Percentiles rank a stretch among this genome's conserved stretches.
phyloP scores from a whole-genome alignment of 2,329 filamentous ascomycete genomes.

The Lachnellula hyalina region DNA sequence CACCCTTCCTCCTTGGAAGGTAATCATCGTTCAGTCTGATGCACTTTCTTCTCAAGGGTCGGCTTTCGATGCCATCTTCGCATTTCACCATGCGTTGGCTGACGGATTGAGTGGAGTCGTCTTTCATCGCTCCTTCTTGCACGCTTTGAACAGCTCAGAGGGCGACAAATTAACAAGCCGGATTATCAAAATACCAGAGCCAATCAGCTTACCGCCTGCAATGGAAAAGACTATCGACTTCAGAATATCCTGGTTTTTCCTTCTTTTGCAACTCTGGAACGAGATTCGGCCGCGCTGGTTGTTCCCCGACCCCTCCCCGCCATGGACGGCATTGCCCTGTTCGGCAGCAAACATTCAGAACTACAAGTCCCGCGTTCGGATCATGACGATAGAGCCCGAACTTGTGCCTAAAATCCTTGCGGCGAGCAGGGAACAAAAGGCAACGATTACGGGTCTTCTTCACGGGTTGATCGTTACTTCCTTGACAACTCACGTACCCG shows the following conservation, averaged over 20 bases:
- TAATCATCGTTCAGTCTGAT: slow-evolving; percentile 34
- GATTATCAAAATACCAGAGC: slow-evolving; percentile 31
- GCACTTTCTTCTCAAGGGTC: slow-evolving; percentile 6
- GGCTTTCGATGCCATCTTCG: slow-evolving; percentile 36
- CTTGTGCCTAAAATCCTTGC: slow-evolving; percentile 3
- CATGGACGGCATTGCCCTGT: slow-evolving; percentile 38
- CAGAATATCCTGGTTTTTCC: slow-evolving; percentile 36
- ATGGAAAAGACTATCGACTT: slow-evolving; percentile 24
- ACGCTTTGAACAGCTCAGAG: slow-evolving; percentile 34
- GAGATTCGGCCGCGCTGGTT: slow-evolving; percentile 38
- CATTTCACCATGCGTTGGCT: slow-evolving; percentile 47
- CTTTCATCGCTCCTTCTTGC: slow-evolving; percentile 45
- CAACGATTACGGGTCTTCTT: slow-evolving; percentile 45
- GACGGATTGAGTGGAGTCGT: slow-evolving; percentile 45
- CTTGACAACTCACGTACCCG: slow-evolving; percentile 35
- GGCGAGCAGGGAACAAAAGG: slow-evolving; percentile 27
- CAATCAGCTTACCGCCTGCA: slow-evolving; percentile 18
- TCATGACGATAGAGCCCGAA: slow-evolving; percentile 8
- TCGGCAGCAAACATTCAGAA: slow-evolving; percentile 29
- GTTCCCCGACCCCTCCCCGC: slow-evolving; percentile 17
- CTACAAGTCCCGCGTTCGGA: slow-evolving; percentile 6
- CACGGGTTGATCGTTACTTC: slow-evolving; percentile 42
- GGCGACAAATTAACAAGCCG: slow-evolving; percentile 2
- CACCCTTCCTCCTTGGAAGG: slow-evolving; percentile 42
- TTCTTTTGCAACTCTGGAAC: slow-evolving; percentile 38